Conservation (phyloP, 2,329 filamentous ascomycete species). For the Colletotrichum abscissum region DNA sequence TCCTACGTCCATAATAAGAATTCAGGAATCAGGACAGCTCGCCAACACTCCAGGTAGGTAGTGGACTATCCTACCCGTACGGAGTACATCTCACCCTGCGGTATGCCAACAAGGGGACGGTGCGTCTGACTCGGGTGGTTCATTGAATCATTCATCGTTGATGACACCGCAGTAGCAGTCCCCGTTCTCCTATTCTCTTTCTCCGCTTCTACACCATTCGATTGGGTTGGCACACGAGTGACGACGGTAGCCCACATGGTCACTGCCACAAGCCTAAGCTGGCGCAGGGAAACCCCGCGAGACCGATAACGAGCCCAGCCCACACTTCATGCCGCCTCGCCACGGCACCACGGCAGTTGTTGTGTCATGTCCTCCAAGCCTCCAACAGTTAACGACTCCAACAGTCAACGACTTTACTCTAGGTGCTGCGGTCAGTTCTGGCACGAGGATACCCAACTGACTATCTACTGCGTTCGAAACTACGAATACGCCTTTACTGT, state of each 20-base stretch:
- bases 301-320: slow-evolving; percentile 24
- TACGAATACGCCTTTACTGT: too few species aligned
- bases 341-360: neutral
- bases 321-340: neutral
- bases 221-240: slow-evolving; percentile 11
- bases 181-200: neutral
- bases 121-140: slow-evolving; percentile 6
- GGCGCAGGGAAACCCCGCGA: slow-evolving; percentile 13
- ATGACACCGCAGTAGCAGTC: neutral
- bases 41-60: too few species aligned
- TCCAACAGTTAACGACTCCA: too few species aligned
- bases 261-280: neutral
- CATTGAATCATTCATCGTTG: slow-evolving; percentile 4
- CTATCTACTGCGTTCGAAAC: too few species aligned
- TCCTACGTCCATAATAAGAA: neutral
- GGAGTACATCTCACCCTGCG: neutral
- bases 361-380: neutral
- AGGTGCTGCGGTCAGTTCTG: too few species aligned
- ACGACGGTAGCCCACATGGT: neutral
- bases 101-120: neutral
- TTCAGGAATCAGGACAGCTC: neutral
- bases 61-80: neutral
- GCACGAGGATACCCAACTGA: too few species aligned
- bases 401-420: too few species aligned
- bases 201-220: neutral